Base-by-base conservation (phyloP, 768 basidiomycete genomes). In the Phaeotremella fagi region DNA sequence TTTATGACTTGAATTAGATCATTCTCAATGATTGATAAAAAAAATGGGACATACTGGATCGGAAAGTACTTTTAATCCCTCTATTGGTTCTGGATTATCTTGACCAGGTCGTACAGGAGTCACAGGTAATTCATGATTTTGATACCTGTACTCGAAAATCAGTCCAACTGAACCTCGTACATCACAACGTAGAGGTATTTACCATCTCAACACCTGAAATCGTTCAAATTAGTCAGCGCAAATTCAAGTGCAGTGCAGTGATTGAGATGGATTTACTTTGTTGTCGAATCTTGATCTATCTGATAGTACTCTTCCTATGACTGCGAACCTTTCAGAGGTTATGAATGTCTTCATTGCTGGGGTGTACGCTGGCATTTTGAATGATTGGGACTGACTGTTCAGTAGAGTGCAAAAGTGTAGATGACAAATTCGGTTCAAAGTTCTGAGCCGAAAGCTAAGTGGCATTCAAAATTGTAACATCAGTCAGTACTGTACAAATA, bases 231-330 rank as follows among this genome's bases (percentile, higher is more conserved):
- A n/a, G n/a, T n/a, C n/a, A n/a, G n/a, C n/a, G n/a, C n/a, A n/a
- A n/a, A n/a, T n/a, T n/a, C n/a, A n/a, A n/a, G n/a, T n/a, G n/a
- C n/a, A n/a, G n/a, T n/a, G n/a, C n/a, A n/a, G n/a, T n/a, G n/a
- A n/a, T n/a, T n/a, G n/a, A n/a, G n/a, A n/a, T n/a, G n/a, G n/a
- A 46, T 63, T 48, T 20, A 70, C 68, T 55, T 70, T 70, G 47
- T 62, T 57, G 49, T 70, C 68, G 24, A 24, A 70, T 23, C 62
- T 49, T 4, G 54, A 59, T 12, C 62, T 60, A 57, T 72, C 70
- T 5, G 60, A 62, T 44, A 70, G 37, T 12, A 58, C 50, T 15
- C 64, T 52, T 2, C 70, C 70, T 12, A 72, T 60, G 14, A 72
- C 70, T 7, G 63, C 68, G 53, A 59, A 72, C 23, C 57, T 45